phyloP scores from a whole-genome alignment of 129 eudicot species.

The Saussurea involucrata region DNA sequence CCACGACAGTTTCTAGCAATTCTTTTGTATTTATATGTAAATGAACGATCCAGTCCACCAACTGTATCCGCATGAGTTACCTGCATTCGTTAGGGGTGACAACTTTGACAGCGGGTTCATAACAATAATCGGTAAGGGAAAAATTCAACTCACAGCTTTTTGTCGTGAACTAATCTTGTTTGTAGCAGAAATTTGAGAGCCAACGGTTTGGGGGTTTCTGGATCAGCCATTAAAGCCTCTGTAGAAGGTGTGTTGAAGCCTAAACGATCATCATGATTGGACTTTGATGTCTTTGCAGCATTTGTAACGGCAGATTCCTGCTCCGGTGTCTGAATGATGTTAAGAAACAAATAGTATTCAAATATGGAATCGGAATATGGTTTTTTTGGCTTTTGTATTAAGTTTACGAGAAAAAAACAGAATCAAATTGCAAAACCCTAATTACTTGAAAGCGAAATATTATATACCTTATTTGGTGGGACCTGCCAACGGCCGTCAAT shows the following conservation, averaged over 20 bases:
- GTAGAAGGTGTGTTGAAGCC: slow-evolving; percentile 4
- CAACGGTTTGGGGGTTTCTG: background rate
- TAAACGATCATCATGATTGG: background rate
- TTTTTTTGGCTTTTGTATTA: background rate
- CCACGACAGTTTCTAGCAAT: background rate
- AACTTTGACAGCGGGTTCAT: background rate
- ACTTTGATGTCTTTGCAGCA: background rate
- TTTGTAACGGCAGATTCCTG: background rate
- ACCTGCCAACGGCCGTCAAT: slow-evolving; percentile 46
- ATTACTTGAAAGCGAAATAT: background rate
- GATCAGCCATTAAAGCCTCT: background rate
- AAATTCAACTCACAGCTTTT: slow-evolving; percentile 14
- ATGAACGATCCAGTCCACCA: background rate
- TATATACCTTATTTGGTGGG: slow-evolving; percentile 43
- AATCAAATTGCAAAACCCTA: background rate
- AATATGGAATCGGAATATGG: background rate
- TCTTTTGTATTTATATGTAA: background rate
- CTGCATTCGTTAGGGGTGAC: slow-evolving; percentile 2
- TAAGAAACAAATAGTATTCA: background rate
- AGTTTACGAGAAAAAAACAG: background rate
- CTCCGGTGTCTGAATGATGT: slow-evolving; percentile 8
- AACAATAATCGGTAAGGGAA: background rate
- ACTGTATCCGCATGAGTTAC: background rate
- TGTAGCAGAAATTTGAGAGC: background rate
- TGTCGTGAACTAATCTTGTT: background rate